Evolutionary conservation across 2,329 filamentous ascomycete genomes (phyloP), one percentile per base, ranked within the genome.

Genomic region (Aspergillus spinulosporus): DNA sequence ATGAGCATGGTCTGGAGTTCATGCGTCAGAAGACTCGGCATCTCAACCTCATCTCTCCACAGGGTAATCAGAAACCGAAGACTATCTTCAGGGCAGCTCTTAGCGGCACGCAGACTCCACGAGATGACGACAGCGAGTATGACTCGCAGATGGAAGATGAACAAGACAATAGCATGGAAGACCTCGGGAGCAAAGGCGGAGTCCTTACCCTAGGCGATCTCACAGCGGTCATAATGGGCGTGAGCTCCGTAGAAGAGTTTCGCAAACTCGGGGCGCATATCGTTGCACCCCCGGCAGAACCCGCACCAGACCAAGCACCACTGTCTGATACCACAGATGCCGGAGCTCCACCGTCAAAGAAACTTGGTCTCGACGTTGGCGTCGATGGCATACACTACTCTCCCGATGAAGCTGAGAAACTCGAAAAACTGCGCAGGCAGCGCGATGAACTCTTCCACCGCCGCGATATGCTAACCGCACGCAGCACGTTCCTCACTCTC

Each of bases 1-100:
- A 80, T 43, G 76, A 75, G 11, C 78, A 79, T 56, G 78, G 77
- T 8, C 64, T 68, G 11, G 76, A 79, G 60, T 80, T 78, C 57
- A 73, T 79, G 68, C 71, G 70, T 9, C 66, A 60, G 26, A 69
- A 69, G 47, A 65, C 65, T 9, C 63, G 64, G 28, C 66, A 68
- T n/a, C 62, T 73, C 11, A 69, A 69, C 53, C 36, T 66, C 5
- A 59, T 56, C n/a, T 47, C 65, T n/a, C 48, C 54, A 12, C 12
- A 52, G 39, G 48, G 34, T 4, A 32, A 55, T 26, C 64, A 60
- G 14, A 68, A 65, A 32, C 14, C 54, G 37, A 51, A 47, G 26
- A 49, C 48, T 8, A 45, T 53, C 34, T 45, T 52, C 34, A 43
- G 49, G 31, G 48, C 51, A 32, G 29, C 54, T 43, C 31, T 45